These are phyloP conservation scores for Trichosporon coremiiforme DNA, from an alignment of 1,284 basidiomycete genomes.

Conservation along the genomic window DNA sequence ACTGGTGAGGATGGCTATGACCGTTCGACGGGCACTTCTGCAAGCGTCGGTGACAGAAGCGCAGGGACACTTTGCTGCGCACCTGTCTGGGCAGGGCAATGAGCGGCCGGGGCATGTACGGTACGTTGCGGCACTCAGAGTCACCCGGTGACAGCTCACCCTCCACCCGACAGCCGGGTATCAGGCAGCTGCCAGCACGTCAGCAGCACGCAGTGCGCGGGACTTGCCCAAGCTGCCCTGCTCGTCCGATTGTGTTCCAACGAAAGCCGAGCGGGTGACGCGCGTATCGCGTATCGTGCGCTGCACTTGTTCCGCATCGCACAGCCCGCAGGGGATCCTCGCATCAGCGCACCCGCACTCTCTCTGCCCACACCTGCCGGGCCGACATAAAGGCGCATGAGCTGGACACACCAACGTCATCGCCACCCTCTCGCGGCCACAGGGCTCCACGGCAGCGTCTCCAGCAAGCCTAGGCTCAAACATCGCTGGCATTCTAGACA, in stretches of 20 bases:
- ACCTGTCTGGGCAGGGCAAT: background rate
- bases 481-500: too few species aligned
- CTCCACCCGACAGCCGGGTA: too few species aligned
- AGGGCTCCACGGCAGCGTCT: background rate
- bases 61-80: background rate
- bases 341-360: background rate
- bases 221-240: too few species aligned
- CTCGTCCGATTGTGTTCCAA: background rate
- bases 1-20: background rate
- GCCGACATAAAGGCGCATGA: background rate
- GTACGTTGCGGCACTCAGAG: background rate
- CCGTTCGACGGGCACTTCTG: background rate
- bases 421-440: background rate
- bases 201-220: background rate
- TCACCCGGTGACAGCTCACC: background rate
- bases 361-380: too few species aligned
- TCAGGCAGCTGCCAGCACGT: background rate
- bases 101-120: too few species aligned
- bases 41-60: background rate
- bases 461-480: too few species aligned
- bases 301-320: background rate
- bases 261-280: background rate
- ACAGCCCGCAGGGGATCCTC: background rate
- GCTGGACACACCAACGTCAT: too few species aligned
- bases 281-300: background rate